Conservation (phyloP, 2,329 filamentous ascomycete species). For the Colletotrichum coccodes region DNA sequence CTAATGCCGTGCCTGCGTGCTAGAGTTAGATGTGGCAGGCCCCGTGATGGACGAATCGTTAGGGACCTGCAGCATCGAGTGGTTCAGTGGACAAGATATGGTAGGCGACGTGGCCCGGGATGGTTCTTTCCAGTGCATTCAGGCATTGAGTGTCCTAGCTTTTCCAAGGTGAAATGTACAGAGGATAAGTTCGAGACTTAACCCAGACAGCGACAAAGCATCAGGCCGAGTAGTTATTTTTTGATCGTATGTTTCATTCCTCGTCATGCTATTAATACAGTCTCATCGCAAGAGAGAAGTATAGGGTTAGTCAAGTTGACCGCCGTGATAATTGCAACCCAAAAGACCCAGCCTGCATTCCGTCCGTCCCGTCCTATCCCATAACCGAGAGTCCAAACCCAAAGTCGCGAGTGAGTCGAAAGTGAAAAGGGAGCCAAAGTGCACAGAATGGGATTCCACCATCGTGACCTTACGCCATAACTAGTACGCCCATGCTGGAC, state of each 20-base stretch:
- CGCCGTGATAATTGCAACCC: background rate
- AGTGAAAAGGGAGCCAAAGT: conserved; percentile 1
- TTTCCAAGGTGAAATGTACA: background rate
- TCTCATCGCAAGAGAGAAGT: conserved; percentile 21
- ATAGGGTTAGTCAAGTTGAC: background rate
- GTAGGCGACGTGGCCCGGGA: background rate
- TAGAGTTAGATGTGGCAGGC: background rate
- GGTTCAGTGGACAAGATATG: background rate
- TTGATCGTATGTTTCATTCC: conserved; percentile 18
- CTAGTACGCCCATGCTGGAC: conserved; percentile 27
- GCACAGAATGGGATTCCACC: background rate
- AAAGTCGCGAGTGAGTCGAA: background rate
- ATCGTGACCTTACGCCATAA: conserved; percentile 22
- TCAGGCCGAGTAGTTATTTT: background rate
- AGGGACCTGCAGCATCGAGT: background rate
- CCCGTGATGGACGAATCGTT: background rate
- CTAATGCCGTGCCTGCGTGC: conserved; percentile 9
- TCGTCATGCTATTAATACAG: conserved; percentile 29
- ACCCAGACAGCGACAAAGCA: background rate
- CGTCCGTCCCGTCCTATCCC: background rate
- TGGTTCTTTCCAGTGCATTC: too few species aligned
- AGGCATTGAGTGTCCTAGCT: background rate
- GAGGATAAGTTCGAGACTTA: background rate
- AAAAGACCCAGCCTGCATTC: background rate
- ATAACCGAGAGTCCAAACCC: background rate